phyloP scores from a whole-genome alignment of 2,329 filamentous ascomycete genomes.

The Colletotrichum sp. region DNA sequence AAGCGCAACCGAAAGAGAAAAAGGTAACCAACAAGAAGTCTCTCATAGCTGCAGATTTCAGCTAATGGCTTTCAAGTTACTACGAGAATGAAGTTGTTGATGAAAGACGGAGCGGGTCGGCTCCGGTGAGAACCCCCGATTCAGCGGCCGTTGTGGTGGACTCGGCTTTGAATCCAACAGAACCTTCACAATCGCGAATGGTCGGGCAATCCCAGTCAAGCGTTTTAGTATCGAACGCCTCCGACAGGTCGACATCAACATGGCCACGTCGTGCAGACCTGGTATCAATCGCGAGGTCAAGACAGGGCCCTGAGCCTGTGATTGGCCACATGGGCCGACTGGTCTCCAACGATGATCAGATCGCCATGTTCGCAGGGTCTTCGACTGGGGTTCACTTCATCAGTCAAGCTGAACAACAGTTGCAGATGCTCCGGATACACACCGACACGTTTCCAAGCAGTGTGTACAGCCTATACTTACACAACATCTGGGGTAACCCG shows the following conservation, averaged over 20 bases:
- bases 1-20: constrained; percentile 19
- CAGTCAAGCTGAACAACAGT: constrained; percentile 28
- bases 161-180: background rate
- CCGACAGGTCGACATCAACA: background rate
- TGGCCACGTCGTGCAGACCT: background rate
- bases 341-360: constrained; percentile 23
- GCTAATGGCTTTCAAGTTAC: background rate
- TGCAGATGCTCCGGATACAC: constrained; percentile 26
- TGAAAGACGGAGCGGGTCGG: background rate
- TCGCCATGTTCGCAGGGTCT: constrained; percentile 29
- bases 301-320: constrained; percentile 13
- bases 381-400: constrained; percentile 31
- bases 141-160: background rate
- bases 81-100: constrained; percentile 11
- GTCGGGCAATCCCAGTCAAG: background rate
- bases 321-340: constrained; percentile 30
- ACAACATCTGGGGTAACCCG: constrained; percentile 22
- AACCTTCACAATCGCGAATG: background rate
- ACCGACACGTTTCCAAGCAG: constrained; percentile 27
- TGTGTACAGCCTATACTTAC: constrained; percentile 25
- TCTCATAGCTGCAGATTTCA: no score
- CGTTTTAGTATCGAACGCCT: background rate
- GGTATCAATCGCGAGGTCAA: background rate
- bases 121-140: background rate
- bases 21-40: background rate